Conservation (phyloP, 441 rosid species). For the Syzygium malaccense region DNA sequence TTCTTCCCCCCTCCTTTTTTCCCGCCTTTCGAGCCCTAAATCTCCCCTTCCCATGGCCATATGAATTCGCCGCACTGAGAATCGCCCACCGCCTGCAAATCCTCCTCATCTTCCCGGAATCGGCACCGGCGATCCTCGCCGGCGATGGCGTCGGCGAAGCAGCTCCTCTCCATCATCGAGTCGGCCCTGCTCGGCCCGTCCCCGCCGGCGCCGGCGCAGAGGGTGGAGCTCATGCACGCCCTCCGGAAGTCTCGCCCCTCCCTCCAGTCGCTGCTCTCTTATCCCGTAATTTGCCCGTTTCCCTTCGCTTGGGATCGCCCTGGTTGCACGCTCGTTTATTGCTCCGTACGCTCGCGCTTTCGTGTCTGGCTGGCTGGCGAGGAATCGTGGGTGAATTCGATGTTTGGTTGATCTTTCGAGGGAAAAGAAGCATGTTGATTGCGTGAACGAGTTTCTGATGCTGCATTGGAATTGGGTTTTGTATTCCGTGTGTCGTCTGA, state of each 20-base stretch:
- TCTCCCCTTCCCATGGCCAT: not conserved
- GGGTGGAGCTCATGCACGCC: constrained; percentile 75
- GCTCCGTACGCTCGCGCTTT: not conserved
- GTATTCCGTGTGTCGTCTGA: not conserved
- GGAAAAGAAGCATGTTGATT: not conserved
- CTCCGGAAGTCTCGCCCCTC: constrained; percentile 58
- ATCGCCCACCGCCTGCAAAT: not conserved
- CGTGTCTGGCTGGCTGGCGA: not conserved
- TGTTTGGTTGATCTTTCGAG: not conserved
- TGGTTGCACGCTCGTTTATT: not conserved
- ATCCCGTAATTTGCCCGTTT: constrained; percentile 32
- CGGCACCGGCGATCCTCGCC: not conserved
- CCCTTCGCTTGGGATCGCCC: not conserved
- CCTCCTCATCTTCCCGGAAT: not conserved
- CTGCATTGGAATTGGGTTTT: not conserved
- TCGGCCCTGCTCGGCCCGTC: constrained; percentile 71
- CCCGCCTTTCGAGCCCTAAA: not conserved
- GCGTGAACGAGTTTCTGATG: not conserved
- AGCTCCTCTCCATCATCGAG: constrained; percentile 62
- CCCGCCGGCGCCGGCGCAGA: constrained; percentile 59
- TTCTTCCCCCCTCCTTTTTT: not conserved
- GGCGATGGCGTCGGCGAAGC: constrained; percentile 65
- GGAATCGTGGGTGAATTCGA: not conserved
- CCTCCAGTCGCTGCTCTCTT: constrained; percentile 61
- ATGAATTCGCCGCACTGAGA: not conserved